These are phyloP conservation scores for Rostrohypoxylon terebratum DNA, from an alignment of 495 filamentous ascomycete genomes.

Conservation along the genomic window DNA sequence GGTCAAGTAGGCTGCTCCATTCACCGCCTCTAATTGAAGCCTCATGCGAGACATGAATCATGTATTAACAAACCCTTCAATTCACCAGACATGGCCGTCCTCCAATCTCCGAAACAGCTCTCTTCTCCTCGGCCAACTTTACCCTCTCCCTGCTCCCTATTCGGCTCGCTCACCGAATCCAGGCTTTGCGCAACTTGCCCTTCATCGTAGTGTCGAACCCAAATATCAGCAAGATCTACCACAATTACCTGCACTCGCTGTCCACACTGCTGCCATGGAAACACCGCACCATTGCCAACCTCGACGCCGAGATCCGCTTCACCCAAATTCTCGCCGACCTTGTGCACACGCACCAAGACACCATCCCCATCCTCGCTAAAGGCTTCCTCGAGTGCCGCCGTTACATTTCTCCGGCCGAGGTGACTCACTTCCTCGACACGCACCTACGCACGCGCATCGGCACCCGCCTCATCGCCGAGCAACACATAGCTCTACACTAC, in stretches of 20 bases:
- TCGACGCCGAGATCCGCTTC: conserved; percentile 90
- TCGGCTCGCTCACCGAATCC: conserved; percentile 93
- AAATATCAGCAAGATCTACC: conserved; percentile 90
- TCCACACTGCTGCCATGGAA: conserved; percentile 87
- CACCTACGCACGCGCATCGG: conserved; percentile 95
- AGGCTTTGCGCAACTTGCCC: conserved; percentile 90
- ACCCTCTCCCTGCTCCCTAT: conserved; percentile 91
- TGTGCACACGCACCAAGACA: conserved; percentile 91
- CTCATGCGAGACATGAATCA: neutral
- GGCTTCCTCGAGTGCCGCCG: conserved; percentile 92
- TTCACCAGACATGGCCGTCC: conserved; percentile 82
- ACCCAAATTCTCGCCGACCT: conserved; percentile 92
- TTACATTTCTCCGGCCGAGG: conserved; percentile 82
- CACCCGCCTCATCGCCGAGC: conserved; percentile 92
- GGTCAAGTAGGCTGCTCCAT: conserved; percentile 72
- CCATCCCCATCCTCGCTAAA: conserved; percentile 89
- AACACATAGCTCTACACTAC: conserved; percentile 93
- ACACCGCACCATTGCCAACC: conserved; percentile 75
- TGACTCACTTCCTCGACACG: conserved; percentile 91
- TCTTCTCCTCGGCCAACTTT: conserved; percentile 92
- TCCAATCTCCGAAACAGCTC: conserved; percentile 79
- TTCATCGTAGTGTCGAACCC: conserved; percentile 98
- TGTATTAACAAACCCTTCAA: conserved; percentile 16
- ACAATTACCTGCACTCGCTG: conserved; percentile 92
- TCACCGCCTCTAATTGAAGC: conserved; percentile 30